Base-by-base conservation (phyloP, 768 basidiomycete genomes). In the Kwoniella mangroviensis region DNA sequence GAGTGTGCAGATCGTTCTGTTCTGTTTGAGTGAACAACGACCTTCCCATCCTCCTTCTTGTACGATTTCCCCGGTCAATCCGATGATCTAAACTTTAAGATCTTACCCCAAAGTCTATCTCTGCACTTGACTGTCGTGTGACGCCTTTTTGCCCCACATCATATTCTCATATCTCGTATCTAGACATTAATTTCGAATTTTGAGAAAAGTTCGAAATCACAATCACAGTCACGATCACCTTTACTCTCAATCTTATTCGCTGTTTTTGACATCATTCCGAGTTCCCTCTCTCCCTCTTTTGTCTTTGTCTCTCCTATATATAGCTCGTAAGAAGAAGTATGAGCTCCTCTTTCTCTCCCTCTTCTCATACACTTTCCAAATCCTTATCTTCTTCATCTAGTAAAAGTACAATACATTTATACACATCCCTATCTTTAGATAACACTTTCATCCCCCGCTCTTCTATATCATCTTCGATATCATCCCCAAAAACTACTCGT, bases 131-230 rank as follows among this genome's bases (percentile, higher is more conserved):
- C 13, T 42, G 41, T 60, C 58, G 58, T 43, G 58, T 60, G 58
- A 60, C 58, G 58, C 34, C 40, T 60, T 60, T 34, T 58, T 60
- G 43, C 58, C 58, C 58, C 58, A 60, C 58, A 45, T 58, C 34
- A 7, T 26, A 40, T 10, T 28, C 24, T 13, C 19, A 22, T 13
- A 40, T 26, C 24, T 11, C 56, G 11, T 12, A 60, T 17, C 42
- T n/a, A 3, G n/a, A 41, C 13, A 9, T 42, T n/a, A 42, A 19
- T 60, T 60, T 60, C 58, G 58, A 60, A 60, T 60, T 60, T 60
- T 19, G 12, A 3, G 7, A 60, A 12, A 17, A 34, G 34, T 34
- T 34, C 34, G 34, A 34, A 34, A 34, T 34, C 34, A 34, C 34
- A 34, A 34, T 34, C 34, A 34, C 34, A 7, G 9, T 34, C 34